phyloP scores from a whole-genome alignment of 2,329 filamentous ascomycete species.

The Calonectria pseudoreteaudii region DNA sequence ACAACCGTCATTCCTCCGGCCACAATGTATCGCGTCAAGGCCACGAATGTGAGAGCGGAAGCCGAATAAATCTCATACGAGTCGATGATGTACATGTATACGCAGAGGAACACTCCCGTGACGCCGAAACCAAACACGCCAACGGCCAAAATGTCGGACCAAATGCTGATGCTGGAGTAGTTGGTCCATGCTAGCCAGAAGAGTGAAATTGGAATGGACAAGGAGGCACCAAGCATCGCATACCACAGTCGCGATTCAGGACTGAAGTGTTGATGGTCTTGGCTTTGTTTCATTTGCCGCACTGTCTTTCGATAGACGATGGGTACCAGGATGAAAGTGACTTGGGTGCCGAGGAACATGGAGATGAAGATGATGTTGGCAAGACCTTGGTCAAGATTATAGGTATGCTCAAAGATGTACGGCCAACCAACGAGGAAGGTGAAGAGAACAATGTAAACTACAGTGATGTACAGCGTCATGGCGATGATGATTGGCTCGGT shows the following conservation, averaged over 20 bases:
- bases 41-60: conserved; percentile 47
- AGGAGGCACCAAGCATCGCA: conserved; percentile 55
- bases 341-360: conserved; percentile 55
- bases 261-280: conserved; percentile 36
- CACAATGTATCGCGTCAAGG: conserved; percentile 45
- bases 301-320: conserved; percentile 48
- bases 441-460: conserved; percentile 66
- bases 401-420: conserved; percentile 59
- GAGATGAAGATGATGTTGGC: conserved; percentile 58
- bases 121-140: conserved; percentile 59
- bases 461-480: conserved; percentile 62
- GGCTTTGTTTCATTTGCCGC: conserved; percentile 35
- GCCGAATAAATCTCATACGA: conserved; percentile 49
- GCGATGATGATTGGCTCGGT: conserved; percentile 54
- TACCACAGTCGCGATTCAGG: conserved; percentile 57
- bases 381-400: conserved; percentile 55
- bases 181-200: conserved; percentile 66
- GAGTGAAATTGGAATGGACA: conserved; percentile 56
- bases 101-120: conserved; percentile 40
- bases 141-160: conserved; percentile 57
- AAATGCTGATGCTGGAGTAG: conserved; percentile 54
- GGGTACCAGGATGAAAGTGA: conserved; percentile 48
- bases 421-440: conserved; percentile 64
- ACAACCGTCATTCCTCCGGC: conserved; percentile 50
- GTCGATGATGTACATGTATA: conserved; percentile 53